phyloP scores from a whole-genome alignment of 2,329 filamentous ascomycete genomes.

The Fusarium guadeloupense region DNA sequence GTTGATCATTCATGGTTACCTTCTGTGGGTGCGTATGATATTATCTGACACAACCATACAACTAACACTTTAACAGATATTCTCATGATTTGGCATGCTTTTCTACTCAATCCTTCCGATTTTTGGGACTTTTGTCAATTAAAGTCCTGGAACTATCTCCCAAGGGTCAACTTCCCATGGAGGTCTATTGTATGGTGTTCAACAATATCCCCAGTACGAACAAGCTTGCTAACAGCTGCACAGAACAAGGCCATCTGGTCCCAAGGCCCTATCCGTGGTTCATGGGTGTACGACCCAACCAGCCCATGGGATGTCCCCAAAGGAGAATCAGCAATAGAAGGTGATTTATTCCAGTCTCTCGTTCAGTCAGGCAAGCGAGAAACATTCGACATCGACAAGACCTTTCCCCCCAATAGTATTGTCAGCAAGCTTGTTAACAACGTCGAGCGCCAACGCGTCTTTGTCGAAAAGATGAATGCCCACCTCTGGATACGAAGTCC shows the following conservation, averaged over 20 bases:
- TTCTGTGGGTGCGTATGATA: constrained; percentile 21
- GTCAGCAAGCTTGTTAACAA: constrained; percentile 13
- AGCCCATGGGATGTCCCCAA: background rate
- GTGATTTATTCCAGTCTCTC: constrained; percentile 5
- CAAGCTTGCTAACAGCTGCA: background rate
- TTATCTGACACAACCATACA: fast-evolving
- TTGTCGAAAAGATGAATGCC: constrained; percentile 51
- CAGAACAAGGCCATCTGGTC: constrained; percentile 28
- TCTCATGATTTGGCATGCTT: constrained; percentile 37
- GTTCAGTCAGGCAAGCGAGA: constrained; percentile 3
- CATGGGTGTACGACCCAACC: constrained; percentile 14
- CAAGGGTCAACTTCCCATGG: constrained; percentile 28
- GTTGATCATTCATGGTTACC: constrained; percentile 13
- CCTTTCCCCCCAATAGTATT: background rate
- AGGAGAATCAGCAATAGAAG: background rate
- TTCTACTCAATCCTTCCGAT: constrained; percentile 30
- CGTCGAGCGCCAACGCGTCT: constrained; percentile 47
- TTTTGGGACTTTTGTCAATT: constrained; percentile 18
- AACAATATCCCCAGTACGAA: fast-evolving
- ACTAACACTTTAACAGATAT: constrained; percentile 18
- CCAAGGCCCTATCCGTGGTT: constrained; percentile 18
- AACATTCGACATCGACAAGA: background rate
- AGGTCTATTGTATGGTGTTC: constrained; percentile 13
- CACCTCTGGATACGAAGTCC: constrained; percentile 52
- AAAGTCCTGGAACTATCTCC: background rate